Evolutionary conservation across 192 early-diverging fungal species (phyloP).

Genomic region (Phycomyces nitens): DNA sequence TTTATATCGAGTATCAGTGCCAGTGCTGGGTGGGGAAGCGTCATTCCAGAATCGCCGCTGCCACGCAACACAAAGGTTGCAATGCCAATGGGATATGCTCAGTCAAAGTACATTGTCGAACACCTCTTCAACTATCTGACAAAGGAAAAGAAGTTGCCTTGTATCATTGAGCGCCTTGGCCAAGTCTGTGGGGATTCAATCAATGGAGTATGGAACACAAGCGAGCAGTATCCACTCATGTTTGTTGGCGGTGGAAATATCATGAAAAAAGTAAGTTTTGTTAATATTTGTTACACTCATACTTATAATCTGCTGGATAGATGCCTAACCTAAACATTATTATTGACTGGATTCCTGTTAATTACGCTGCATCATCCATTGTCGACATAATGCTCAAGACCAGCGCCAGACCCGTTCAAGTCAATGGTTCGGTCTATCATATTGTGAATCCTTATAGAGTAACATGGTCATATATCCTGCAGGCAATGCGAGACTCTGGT

Average conservation of each 20-base stretch:
- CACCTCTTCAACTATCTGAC: slow-evolving; percentile 11
- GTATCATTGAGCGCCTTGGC: slow-evolving; percentile 23
- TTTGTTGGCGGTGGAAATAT: slow-evolving; percentile 14
- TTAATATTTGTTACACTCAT: neutral
- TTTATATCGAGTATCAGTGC: slow-evolving; percentile 27
- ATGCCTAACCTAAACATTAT: slow-evolving; percentile 14
- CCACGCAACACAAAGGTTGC: slow-evolving; percentile 15
- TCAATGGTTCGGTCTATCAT: slow-evolving; percentile 11
- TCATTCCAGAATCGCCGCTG: slow-evolving; percentile 9
- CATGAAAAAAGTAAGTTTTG: slow-evolving; percentile 22
- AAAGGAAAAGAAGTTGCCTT: slow-evolving; percentile 17
- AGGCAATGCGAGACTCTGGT: slow-evolving; percentile 6
- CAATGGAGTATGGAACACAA: slow-evolving; percentile 30
- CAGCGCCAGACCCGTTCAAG: neutral
- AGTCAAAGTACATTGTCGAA: slow-evolving; percentile 33
- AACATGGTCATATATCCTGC: slow-evolving; percentile 11
- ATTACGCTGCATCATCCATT: slow-evolving; percentile 23
- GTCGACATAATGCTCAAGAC: slow-evolving; percentile 16
- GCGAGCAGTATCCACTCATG: slow-evolving; percentile 28
- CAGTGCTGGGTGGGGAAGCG: neutral
- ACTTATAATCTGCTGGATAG: slow-evolving; percentile 1
- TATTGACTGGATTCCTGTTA: slow-evolving; percentile 32
- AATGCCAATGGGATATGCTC: slow-evolving; percentile 29
- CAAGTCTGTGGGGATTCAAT: slow-evolving; percentile 29
- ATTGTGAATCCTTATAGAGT: slow-evolving; percentile 23